phyloP scores from a whole-genome alignment of 257 asterid species.

The Ballota nigra region DNA sequence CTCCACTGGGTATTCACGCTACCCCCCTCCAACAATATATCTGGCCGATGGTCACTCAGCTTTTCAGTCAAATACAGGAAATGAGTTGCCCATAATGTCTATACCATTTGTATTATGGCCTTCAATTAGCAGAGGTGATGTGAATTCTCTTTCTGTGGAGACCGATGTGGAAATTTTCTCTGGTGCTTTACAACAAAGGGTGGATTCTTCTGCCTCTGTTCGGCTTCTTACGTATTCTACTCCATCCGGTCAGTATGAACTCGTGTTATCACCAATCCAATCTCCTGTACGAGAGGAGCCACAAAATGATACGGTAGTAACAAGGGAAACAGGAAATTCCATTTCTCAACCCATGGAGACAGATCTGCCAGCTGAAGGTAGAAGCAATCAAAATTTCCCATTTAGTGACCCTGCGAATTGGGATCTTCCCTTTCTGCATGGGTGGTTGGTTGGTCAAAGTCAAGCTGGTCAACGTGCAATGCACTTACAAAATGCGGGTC shows the following conservation, averaged over 20 bases:
- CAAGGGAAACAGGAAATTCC: conserved; percentile 43
- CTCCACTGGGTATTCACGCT: conserved; percentile 78
- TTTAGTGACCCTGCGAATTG: conserved; percentile 84
- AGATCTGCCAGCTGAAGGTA: conserved; percentile 58
- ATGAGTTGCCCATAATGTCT: conserved; percentile 74
- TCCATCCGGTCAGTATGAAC: conserved; percentile 95
- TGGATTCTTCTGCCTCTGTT: conserved; percentile 68
- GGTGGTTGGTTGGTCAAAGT: conserved; percentile 96
- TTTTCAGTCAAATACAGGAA: conserved; percentile 58
- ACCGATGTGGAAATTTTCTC: conserved; percentile 42
- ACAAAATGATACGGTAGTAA: conserved; percentile 37
- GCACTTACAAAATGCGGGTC: conserved; percentile 54
- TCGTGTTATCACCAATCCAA: conserved; percentile 73
- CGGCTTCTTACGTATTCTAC: conserved; percentile 85
- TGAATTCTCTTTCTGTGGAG: conserved; percentile 40
- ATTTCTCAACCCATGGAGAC: conserved; percentile 69
- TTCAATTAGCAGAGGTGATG: conserved; percentile 56
- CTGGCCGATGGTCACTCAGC: conserved; percentile 72
- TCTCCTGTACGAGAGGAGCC: conserved; percentile 61
- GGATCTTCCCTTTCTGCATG: conserved; percentile 96
- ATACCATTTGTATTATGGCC: conserved; percentile 80
- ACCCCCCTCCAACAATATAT: conserved; percentile 92
- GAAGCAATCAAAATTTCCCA: conserved; percentile 68
- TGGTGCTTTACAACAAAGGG: conserved; percentile 51
- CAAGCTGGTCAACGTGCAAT: conserved; percentile 40